Base-by-base conservation (phyloP, 2,329 filamentous ascomycete species). In the Paradendryphiella salina region DNA sequence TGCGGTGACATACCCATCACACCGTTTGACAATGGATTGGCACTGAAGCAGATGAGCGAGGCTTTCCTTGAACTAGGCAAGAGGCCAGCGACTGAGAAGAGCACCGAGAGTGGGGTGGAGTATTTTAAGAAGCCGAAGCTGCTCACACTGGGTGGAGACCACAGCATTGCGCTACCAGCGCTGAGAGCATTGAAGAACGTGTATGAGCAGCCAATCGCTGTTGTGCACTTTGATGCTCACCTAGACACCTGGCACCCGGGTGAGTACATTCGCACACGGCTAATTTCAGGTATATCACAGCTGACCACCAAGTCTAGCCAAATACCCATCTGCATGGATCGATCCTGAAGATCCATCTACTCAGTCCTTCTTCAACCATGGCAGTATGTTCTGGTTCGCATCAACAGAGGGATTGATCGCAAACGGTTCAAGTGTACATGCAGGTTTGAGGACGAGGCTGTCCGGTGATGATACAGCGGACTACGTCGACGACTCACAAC, bases 321-420 rank as follows among this genome's bases (percentile, higher is more conserved):
- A 89, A 61, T 96, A 95, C 73, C 88, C 89, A 0, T 85, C 82
- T 13, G 84, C 85, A 47, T 96, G 91, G 91, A 70, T 80, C 10
- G 76, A 79, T 50, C 61, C 70, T 1, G 65, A 72, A 14, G 73
- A 78, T 45, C 73, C 78, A 5, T 82, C 80, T 2, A 80, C 84
- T 52, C 88, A 90, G 71, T 81, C 84, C 2, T 82, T 86, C 61
- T 94, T 95, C 77, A 96, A 86, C 66, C 91, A 96, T 73, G 91
- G 92, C 4, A 89, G 84, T 60, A 94, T 96, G 85, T 96, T 96
- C 79, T 93, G 90, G 87, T 82, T 93, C 60, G 91, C 91, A 5
- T 85, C 86, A 40, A 85, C 85, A 23, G 91, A 96, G 71, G 89
- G 89, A 0, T 76, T 96, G 20, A 85, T 96, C 50, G 80, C 83